These are phyloP conservation scores for Colletotrichum cereale DNA, from an alignment of 2,329 filamentous ascomycete genomes.

Conservation along the genomic window DNA sequence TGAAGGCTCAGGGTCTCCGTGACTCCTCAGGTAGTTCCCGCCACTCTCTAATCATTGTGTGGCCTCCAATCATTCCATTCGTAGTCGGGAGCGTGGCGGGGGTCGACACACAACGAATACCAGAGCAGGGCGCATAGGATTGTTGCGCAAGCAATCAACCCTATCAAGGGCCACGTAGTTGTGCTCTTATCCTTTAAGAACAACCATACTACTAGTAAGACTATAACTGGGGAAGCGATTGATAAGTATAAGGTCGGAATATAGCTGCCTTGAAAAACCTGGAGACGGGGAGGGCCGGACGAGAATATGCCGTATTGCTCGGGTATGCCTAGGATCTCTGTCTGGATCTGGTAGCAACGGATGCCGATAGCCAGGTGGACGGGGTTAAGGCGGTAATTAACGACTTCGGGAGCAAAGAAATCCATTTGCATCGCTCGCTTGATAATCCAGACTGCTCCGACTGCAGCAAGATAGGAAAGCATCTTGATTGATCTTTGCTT, in stretches of 20 bases:
- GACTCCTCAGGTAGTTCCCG: neutral
- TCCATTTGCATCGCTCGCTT: neutral
- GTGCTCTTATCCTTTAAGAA: neutral
- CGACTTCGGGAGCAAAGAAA: neutral
- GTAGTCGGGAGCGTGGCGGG: neutral
- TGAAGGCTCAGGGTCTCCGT: no score
- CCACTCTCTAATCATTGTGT: neutral
- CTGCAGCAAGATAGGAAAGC: neutral
- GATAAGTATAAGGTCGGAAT: fast-evolving
- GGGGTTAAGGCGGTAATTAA: neutral
- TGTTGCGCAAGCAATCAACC: neutral
- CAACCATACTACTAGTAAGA: neutral
- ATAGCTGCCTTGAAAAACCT: neutral
- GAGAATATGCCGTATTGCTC: constrained; percentile 5
- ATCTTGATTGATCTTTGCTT: neutral
- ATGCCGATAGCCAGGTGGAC: constrained; percentile 3
- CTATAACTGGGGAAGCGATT: neutral
- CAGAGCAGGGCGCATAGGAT: neutral
- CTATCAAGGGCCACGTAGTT: neutral
- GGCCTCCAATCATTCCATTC: neutral
- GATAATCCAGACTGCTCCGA: neutral
- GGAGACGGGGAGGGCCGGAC: constrained; percentile 10
- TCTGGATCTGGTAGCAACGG: neutral
- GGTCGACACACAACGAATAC: neutral
- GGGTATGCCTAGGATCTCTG: neutral